These are phyloP conservation scores for Metschnikowia amazonensis DNA, from an alignment of 805 yeast genomes.

Conservation along the genomic window DNA sequence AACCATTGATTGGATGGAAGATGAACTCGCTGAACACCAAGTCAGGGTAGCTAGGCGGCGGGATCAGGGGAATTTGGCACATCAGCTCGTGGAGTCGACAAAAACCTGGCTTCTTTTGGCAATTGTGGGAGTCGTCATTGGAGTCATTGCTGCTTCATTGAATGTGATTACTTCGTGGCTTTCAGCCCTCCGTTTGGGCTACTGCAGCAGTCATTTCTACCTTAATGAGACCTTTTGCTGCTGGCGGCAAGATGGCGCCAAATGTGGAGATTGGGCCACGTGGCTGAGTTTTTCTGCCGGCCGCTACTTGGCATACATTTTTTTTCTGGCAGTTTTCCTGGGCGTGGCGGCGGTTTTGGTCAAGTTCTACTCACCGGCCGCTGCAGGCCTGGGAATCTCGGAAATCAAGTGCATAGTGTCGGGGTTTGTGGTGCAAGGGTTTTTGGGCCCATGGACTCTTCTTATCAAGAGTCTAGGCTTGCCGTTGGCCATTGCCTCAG, in stretches of 20 bases:
- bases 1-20: conserved; percentile 72
- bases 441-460: conserved; percentile 69
- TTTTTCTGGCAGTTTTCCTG: conserved; percentile 60
- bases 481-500: conserved; percentile 90
- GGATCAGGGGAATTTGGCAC: conserved; percentile 19
- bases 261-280: conserved; percentile 64
- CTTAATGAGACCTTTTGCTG: conserved; percentile 80
- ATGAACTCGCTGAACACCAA: conserved; percentile 48
- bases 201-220: conserved; percentile 67
- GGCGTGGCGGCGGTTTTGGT: conserved; percentile 66
- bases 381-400: conserved; percentile 97
- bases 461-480: conserved; percentile 72
- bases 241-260: conserved; percentile 45
- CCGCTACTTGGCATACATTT: conserved; percentile 57
- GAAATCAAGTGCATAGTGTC: conserved; percentile 93
- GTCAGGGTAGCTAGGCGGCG: conserved; percentile 24
- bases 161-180: conserved; percentile 84
- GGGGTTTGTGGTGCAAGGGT: conserved; percentile 79
- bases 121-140: conserved; percentile 70
- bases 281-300: conserved; percentile 50
- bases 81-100: conserved; percentile 31
- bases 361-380: conserved; percentile 70
- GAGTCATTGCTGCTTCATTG: conserved; percentile 76
- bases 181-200: conserved; percentile 74
- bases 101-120: conserved; percentile 75